Evolutionary conservation across 2,329 filamentous ascomycete genomes (phyloP).

Genomic region (Sclerotinia glacialis): DNA sequence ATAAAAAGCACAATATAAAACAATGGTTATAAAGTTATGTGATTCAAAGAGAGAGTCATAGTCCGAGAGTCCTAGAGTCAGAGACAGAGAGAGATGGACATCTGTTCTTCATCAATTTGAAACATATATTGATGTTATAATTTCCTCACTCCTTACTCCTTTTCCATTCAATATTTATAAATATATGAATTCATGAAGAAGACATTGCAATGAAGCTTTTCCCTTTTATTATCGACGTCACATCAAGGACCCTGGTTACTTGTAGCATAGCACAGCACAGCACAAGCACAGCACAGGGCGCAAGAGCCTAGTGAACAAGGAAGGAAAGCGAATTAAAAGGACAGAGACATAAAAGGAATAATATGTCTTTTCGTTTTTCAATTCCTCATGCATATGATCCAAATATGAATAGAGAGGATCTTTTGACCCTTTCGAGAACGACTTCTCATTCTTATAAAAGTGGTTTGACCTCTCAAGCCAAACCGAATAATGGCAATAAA

Average conservation of each 20-base stretch:
- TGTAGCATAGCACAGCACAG: background rate
- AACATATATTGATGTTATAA: background rate
- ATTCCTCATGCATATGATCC: slow-evolving; percentile 34
- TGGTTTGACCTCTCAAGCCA: slow-evolving; percentile 19
- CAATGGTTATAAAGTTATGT: background rate
- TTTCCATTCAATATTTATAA: background rate
- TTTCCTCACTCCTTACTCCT: background rate
- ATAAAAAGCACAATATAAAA: background rate
- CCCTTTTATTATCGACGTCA: slow-evolving; percentile 20
- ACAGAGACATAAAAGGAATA: slow-evolving; percentile 20
- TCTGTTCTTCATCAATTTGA: slow-evolving; percentile 3
- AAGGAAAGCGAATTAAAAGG: background rate
- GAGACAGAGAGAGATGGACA: background rate
- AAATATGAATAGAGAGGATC: slow-evolving; percentile 37
- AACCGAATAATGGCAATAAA: slow-evolving; percentile 23
- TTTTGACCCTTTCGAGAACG: slow-evolving; percentile 34
- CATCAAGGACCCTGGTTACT: slow-evolving; percentile 12
- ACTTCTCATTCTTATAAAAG: slow-evolving; percentile 30
- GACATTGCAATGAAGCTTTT: slow-evolving; percentile 12
- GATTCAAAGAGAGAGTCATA: background rate
- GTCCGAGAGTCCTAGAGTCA: too few species aligned
- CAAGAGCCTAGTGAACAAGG: slow-evolving; percentile 4
- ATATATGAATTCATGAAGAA: background rate
- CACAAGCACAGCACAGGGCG: slow-evolving; percentile 1
- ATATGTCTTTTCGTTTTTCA: slow-evolving; percentile 32